phyloP scores from a whole-genome alignment of 139 green algal species.

The Chlamydomonas eustigma region DNA sequence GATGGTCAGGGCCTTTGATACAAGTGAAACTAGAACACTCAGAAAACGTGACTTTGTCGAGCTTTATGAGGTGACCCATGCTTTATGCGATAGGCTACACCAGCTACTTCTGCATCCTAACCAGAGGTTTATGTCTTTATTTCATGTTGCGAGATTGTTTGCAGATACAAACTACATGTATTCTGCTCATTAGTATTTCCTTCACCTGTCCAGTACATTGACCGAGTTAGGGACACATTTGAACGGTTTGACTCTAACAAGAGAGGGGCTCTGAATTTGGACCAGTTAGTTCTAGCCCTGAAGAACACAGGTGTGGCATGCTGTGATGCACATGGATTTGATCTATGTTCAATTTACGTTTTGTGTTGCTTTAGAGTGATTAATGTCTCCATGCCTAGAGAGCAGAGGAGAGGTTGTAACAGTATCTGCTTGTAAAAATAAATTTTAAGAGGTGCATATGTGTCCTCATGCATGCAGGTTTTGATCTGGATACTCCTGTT shows the following conservation, averaged over 20 bases:
- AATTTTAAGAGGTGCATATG: neutral
- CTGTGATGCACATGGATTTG: neutral
- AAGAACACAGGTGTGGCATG: too few relatives aligned
- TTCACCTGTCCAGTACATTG: too few relatives aligned
- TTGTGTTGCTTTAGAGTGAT: too few relatives aligned
- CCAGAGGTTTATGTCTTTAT: neutral
- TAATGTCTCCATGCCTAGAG: neutral
- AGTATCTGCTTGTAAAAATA: neutral
- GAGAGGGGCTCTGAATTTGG: too few relatives aligned
- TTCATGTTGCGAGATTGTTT: neutral
- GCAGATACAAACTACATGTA: neutral
- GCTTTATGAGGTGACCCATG: conserved; percentile 10
- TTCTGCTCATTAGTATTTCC: too few relatives aligned
- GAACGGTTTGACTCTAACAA: too few relatives aligned
- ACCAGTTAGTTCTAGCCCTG: too few relatives aligned
- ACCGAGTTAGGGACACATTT: too few relatives aligned
- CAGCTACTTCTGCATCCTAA: too few relatives aligned
- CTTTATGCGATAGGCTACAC: too few relatives aligned
- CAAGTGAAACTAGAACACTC: conserved; percentile 1
- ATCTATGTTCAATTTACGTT: neutral
- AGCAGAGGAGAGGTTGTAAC: neutral
- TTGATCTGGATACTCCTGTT: conserved; percentile 4
- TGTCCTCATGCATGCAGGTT: neutral
- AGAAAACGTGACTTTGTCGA: conserved; percentile 20
- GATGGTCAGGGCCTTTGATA: conserved; percentile 28